Percentiles rank a stretch among this genome's conserved stretches.
These are phyloP conservation scores for Ganoderma lingzhi DNA, from an alignment of 1,284 basidiomycete species.

Conservation along the genomic window DNA sequence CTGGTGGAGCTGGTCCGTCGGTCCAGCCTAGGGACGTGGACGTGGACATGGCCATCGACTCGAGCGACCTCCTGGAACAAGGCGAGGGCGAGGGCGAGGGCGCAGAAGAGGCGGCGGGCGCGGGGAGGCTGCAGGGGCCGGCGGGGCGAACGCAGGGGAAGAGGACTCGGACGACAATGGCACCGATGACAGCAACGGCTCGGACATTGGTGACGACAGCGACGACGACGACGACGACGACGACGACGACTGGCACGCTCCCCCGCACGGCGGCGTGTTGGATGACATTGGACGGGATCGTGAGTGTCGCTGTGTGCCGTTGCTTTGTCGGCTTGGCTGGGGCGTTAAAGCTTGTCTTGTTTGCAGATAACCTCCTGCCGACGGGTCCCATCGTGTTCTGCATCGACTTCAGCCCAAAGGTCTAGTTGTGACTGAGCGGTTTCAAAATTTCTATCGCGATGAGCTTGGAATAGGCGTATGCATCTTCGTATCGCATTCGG, in stretches of 20 bases:
- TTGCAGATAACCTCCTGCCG: neutral
- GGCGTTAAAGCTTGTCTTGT: too few species aligned
- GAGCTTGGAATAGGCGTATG: neutral
- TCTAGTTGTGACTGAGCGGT: neutral
- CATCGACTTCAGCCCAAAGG: conserved; percentile 29
- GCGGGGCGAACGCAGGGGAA: neutral
- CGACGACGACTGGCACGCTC: neutral
- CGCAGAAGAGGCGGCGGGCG: conserved; percentile 16
- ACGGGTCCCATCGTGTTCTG: conserved; percentile 30
- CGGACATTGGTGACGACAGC: neutral
- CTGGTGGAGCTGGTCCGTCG: conserved; percentile 11
- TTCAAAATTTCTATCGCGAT: neutral
- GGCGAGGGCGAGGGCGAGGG: conserved; percentile 13
- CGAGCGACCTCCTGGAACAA: neutral
- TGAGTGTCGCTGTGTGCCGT: conserved; percentile 3
- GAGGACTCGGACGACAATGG: conserved; percentile 15
- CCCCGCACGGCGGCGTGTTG: conserved; percentile 3
- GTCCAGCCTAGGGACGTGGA: neutral
- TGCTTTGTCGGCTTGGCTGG: neutral
- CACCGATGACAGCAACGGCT: conserved; percentile 16
- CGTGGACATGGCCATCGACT: neutral
- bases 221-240: neutral
- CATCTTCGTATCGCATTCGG: too few species aligned
- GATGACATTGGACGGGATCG: conserved; percentile 10
- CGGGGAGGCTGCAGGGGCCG: conserved; percentile 17